Percentiles rank a stretch among this genome's conserved stretches.
Evolutionary conservation across 2,329 filamentous ascomycete genomes (phyloP).

Genomic region (Xylariaceae sp.): DNA sequence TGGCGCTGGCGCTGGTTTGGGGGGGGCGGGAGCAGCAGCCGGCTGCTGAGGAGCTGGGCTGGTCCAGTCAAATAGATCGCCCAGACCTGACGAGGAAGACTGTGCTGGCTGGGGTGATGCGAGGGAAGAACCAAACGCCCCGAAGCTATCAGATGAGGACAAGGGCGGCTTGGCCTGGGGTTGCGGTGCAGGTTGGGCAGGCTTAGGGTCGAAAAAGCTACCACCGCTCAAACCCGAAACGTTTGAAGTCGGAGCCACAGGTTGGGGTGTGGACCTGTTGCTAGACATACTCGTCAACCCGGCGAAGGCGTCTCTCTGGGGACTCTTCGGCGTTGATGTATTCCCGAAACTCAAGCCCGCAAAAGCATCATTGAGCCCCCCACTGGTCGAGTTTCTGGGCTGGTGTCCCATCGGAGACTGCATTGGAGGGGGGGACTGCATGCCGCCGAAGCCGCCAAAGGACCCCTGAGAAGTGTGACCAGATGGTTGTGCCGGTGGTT

Average conservation of each 20-base stretch:
- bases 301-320: conserved; percentile 30
- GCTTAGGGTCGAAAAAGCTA: conserved; percentile 73
- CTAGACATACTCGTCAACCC: conserved; percentile 27
- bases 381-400: conserved; percentile 37
- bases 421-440: conserved; percentile 50
- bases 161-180: conserved; percentile 38
- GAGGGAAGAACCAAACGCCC: conserved; percentile 46
- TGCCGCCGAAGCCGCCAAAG: conserved; percentile 64
- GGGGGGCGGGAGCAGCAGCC: conserved; percentile 37
- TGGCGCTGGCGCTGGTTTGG: conserved; percentile 33
- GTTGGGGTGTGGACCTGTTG: conserved; percentile 31
- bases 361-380: conserved; percentile 77
- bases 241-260: conserved; percentile 27
- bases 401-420: conserved; percentile 48
- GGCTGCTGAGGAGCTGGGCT: conserved; percentile 37
- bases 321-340: conserved; percentile 32
- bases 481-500: conserved; percentile 43
- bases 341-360: conserved; percentile 57
- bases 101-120: conserved; percentile 34
- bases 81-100: conserved; percentile 52
- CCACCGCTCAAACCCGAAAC: conserved; percentile 53
- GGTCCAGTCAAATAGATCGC: conserved; percentile 76
- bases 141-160: conserved; percentile 53
- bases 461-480: conserved; percentile 53
- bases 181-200: conserved; percentile 49